Base-by-base conservation (phyloP, 1,284 basidiomycete genomes). In the Ganoderma leucocontextum region DNA sequence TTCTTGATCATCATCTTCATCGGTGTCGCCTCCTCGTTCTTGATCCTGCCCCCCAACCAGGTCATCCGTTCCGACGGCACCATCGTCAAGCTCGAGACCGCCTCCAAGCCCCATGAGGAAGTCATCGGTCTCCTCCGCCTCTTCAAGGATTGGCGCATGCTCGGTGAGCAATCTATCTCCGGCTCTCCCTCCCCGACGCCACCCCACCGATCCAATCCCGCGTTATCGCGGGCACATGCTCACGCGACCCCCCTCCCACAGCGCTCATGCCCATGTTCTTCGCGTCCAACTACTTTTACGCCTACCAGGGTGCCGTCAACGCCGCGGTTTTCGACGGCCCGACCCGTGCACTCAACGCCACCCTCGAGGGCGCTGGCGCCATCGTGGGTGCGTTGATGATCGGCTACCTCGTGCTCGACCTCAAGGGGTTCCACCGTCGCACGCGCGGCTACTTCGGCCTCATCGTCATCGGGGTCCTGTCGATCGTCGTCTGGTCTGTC, bases 251-350 rank as follows among this genome's bases (percentile, higher is more conserved):
- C 13, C 10, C 2, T 33, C 47, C 58, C 17, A 7, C 66, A 77
- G 76, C 80, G 41, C 77, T 84, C 58, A 72, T 79, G 62, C 82
- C 82, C 15, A 81, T 83, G 78, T 83, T 83, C 78, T 82, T 84
- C 76, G 75, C 78, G 9, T 80, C 80, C 70, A 81, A 80, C 77
- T 81, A 81, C 71, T 81, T 81, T 72, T 81, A 83, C 73, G 81
- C 82, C 13, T 84, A 82, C 77, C 82, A 83, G 73, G 82, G 80
- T 61, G 80, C 81, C 15, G 64, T 83, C 53, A 81, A 80, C 72
- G 75, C 76, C 15, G 73, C 73, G 15, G 74, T 75, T 63, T 83
- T 83, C 74, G 81, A 83, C 71, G 81, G 80, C 47, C 75, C 81
- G 25, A 83, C 82, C 6, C 81, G 83, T 68, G 79, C 82, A n/a